Evolutionary conservation across 1,139 yeast genomes (phyloP).

Genomic region (Sugiyamaella novakii): DNA sequence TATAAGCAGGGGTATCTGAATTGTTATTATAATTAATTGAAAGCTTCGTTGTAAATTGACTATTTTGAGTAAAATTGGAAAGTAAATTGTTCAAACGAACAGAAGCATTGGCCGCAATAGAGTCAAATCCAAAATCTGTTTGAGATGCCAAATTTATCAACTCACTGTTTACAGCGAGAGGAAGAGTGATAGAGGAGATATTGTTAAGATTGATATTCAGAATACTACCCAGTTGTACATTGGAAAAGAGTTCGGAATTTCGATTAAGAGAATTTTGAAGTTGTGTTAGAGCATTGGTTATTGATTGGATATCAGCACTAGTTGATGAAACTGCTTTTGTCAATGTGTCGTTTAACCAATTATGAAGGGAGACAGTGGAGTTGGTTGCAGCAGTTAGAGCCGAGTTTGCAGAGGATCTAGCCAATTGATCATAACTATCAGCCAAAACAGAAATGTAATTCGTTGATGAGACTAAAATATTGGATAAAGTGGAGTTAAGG

Average conservation of each 20-base stretch:
- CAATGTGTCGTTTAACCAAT: constrained; percentile 19
- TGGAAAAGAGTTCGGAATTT: constrained; percentile 24
- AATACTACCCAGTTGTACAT: constrained; percentile 22
- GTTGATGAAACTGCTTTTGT: constrained; percentile 17
- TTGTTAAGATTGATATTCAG: constrained; percentile 23
- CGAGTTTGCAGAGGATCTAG: constrained; percentile 9
- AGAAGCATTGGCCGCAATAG: constrained; percentile 10
- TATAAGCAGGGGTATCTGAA: neutral
- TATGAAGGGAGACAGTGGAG: constrained; percentile 16
- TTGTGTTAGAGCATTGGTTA: constrained; percentile 24
- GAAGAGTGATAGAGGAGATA: constrained; percentile 22
- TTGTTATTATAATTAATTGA: neutral
- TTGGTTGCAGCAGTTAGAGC: constrained; percentile 18
- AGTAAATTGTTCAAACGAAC: neutral
- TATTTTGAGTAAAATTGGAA: neutral
- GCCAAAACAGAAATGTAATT: constrained; percentile 14
- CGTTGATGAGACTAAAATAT: constrained; percentile 8
- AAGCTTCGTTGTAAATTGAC: neutral
- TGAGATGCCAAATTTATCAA: constrained; percentile 1
- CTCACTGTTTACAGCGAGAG: constrained; percentile 17
- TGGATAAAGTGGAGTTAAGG: constrained; percentile 21
- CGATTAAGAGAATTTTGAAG: constrained; percentile 25
- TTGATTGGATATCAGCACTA: constrained; percentile 17
- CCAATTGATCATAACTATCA: constrained; percentile 16
- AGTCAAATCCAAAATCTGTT: constrained; percentile 16